Evolutionary conservation across 768 basidiomycete genomes (phyloP).

Genomic region (Panaeolus papilionaceus): DNA sequence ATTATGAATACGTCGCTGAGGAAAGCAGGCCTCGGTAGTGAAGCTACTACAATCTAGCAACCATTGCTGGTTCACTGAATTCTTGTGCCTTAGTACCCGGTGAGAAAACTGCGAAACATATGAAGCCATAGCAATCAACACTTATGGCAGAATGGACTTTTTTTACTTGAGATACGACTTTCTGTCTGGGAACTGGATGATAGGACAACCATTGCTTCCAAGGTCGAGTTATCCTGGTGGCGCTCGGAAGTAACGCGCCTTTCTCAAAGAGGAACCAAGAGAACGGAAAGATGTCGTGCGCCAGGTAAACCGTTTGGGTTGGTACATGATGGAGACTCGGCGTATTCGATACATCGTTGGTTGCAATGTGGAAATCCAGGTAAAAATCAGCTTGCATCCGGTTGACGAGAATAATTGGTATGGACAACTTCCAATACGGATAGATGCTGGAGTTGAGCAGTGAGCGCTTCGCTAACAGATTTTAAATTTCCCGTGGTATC

Average conservation of each 20-base stretch:
- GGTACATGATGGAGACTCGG: not conserved
- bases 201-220: constrained; percentile 8
- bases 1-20: not conserved
- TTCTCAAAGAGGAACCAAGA: not conserved
- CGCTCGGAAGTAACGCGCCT: constrained; percentile 3
- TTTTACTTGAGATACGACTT: not conserved
- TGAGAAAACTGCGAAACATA: not conserved
- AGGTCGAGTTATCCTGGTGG: not conserved
- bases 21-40: not conserved
- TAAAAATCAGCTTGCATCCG: not conserved
- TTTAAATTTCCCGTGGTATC: not conserved
- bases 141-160: not conserved
- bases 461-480: not conserved
- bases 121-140: constrained; percentile 10
- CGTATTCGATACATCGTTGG: not conserved
- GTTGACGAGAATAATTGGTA: not conserved
- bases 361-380: not conserved
- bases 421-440: not conserved
- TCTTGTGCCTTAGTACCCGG: not conserved
- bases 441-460: constrained; percentile 7
- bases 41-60: not conserved
- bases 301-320: constrained; percentile 9
- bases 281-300: constrained; percentile 1
- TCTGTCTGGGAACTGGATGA: not conserved
- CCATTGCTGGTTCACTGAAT: not conserved